Conservation (phyloP, 1,284 basidiomycete genomes). For the Cryptococcus floricola region DNA sequence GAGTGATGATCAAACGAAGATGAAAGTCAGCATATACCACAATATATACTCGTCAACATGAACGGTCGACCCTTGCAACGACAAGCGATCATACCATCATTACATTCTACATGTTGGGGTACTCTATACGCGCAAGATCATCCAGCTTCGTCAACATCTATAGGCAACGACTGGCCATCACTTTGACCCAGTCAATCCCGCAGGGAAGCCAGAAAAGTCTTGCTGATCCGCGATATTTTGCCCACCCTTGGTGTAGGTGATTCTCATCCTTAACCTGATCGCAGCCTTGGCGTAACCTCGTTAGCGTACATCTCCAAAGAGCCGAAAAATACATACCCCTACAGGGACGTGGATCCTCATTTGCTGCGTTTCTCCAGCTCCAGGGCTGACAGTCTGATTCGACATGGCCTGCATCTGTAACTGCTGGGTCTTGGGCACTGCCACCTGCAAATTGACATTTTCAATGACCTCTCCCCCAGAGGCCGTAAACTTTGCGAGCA, state of each 20-base stretch:
- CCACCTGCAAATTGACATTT: slow-evolving; percentile 89
- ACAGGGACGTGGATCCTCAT: slow-evolving; percentile 85
- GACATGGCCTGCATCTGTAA: slow-evolving; percentile 98
- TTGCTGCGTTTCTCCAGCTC: slow-evolving; percentile 85
- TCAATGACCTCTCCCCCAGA: slow-evolving; percentile 54
- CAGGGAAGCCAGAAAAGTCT: slow-evolving; percentile 87
- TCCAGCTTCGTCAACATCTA: background rate
- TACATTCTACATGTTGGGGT: background rate
- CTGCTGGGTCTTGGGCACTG: slow-evolving; percentile 98
- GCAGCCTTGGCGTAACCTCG: slow-evolving; percentile 57
- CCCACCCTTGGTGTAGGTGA: slow-evolving; percentile 69
- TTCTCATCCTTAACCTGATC: slow-evolving; percentile 77
- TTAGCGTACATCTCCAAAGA: background rate
- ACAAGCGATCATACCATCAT: background rate
- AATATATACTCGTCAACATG: background rate
- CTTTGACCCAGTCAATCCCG: slow-evolving; percentile 59
- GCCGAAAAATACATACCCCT: slow-evolving; percentile 60
- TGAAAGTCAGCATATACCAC: background rate
- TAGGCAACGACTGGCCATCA: slow-evolving; percentile 3
- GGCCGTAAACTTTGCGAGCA: slow-evolving; percentile 81
- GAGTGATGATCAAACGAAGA: background rate
- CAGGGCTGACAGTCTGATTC: slow-evolving; percentile 71
- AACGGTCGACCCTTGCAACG: background rate
- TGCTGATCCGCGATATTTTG: slow-evolving; percentile 82
- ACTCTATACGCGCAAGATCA: background rate